Conservation (phyloP, 306 rosid species). For the Erythrophleum fordii region DNA sequence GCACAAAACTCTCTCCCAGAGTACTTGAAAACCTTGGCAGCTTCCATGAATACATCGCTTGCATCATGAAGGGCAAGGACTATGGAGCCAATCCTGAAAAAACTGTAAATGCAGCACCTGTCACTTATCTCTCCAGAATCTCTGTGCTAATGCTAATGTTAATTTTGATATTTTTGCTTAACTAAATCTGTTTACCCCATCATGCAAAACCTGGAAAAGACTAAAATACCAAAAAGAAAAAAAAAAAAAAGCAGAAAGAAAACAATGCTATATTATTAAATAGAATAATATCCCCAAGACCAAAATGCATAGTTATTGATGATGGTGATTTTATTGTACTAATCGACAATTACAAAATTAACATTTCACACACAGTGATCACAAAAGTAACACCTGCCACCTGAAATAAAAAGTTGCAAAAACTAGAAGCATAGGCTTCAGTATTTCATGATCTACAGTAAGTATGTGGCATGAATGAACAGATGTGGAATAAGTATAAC, state of each 20-base stretch:
- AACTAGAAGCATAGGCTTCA: neutral
- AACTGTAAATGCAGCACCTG: constrained; percentile 55
- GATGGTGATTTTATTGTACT: neutral
- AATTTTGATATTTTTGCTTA: constrained; percentile 24
- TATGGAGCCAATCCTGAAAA: constrained; percentile 86
- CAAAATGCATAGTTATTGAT: constrained; percentile 5
- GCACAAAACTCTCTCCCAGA: constrained; percentile 88
- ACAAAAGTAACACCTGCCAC: constrained; percentile 24
- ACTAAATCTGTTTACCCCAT: constrained; percentile 26
- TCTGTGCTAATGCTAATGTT: constrained; percentile 20
- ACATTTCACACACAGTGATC: neutral
- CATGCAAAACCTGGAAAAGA: constrained; percentile 23
- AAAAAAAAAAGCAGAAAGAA: neutral
- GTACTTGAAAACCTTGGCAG: constrained; percentile 95
- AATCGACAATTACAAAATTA: constrained; percentile 20
- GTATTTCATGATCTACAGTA: neutral
- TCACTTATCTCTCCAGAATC: constrained; percentile 37
- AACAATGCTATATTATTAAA: neutral
- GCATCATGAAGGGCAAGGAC: constrained; percentile 84
- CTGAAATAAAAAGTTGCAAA: constrained; percentile 5
- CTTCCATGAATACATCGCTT: constrained; percentile 97
- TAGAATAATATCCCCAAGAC: neutral
- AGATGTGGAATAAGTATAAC: neutral
- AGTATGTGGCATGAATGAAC: neutral
- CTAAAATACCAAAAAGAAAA: neutral